A percentile compares a stretch with the other conserved stretches of the same genome.
Evolutionary conservation across 352 stramenopile genomes (phyloP).

Genomic region (Phytophthora sansomeana): DNA sequence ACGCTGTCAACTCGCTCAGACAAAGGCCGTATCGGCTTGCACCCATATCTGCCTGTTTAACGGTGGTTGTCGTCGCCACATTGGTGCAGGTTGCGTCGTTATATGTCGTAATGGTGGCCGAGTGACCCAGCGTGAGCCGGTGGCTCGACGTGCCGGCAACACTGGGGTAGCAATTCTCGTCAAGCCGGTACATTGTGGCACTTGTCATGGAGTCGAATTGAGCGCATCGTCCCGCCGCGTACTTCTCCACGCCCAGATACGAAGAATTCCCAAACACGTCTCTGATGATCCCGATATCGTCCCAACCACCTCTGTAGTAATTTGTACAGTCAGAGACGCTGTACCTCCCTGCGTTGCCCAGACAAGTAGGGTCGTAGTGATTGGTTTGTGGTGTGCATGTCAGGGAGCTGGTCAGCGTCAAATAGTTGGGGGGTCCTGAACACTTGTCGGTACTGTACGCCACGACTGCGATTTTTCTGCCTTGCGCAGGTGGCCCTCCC

Average conservation of each 20-base stretch:
- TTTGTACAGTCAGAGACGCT: slow-evolving; percentile 15
- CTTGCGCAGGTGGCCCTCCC: too few species aligned
- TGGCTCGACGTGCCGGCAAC: slow-evolving; percentile 11
- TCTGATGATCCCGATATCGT: slow-evolving; percentile 9
- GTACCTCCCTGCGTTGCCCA: neutral
- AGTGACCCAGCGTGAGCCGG: slow-evolving; percentile 13
- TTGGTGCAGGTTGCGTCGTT: slow-evolving; percentile 9
- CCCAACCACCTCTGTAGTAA: slow-evolving; percentile 6
- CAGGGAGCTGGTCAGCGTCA: neutral
- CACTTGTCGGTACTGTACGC: neutral
- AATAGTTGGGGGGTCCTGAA: neutral
- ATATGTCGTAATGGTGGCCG: slow-evolving; percentile 16
- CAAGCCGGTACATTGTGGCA: slow-evolving; percentile 10
- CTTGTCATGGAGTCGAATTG: neutral
- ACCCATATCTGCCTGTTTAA: neutral
- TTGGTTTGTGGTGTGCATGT: slow-evolving; percentile 10
- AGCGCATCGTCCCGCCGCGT: neutral
- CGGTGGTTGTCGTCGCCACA: neutral
- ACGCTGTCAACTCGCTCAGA: slow-evolving; percentile 3
- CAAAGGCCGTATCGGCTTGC: neutral
- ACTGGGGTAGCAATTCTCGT: slow-evolving; percentile 26
- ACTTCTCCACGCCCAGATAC: slow-evolving; percentile 16
- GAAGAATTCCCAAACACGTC: neutral
- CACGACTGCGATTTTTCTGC: neutral
- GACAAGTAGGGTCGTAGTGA: slow-evolving; percentile 15